Conservation (phyloP, 1,284 basidiomycete genomes). For the Athelia psychrophila region DNA sequence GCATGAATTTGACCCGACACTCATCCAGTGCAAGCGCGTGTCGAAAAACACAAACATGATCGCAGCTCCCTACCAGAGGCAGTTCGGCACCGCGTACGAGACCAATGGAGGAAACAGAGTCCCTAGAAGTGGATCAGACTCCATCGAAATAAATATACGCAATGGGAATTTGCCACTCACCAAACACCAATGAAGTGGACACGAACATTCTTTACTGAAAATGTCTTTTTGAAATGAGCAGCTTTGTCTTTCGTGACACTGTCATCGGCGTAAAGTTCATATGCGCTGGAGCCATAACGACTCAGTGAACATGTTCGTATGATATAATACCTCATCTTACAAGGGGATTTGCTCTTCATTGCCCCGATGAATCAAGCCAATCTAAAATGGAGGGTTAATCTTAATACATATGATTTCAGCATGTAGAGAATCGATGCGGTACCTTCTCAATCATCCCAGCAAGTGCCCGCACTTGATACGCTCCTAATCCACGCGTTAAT, state of each 20-base stretch:
- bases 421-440: background rate
- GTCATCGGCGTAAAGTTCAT: background rate
- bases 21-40: background rate
- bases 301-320: background rate
- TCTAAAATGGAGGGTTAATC: background rate
- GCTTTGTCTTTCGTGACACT: background rate
- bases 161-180: background rate
- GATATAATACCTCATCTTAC: background rate
- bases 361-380: background rate
- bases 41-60: background rate
- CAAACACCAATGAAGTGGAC: background rate
- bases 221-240: background rate
- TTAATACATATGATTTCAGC: background rate
- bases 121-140: too few species aligned
- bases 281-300: background rate
- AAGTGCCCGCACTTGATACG: background rate
- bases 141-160: background rate
- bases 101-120: background rate
- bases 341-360: background rate
- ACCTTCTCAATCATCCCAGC: background rate
- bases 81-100: background rate
- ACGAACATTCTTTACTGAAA: background rate
- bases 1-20: background rate
- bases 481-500: too few species aligned
- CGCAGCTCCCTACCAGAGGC: background rate